Evolutionary conservation across 2,329 filamentous ascomycete genomes (phyloP).

Genomic region (Magnaporthales sp.): DNA sequence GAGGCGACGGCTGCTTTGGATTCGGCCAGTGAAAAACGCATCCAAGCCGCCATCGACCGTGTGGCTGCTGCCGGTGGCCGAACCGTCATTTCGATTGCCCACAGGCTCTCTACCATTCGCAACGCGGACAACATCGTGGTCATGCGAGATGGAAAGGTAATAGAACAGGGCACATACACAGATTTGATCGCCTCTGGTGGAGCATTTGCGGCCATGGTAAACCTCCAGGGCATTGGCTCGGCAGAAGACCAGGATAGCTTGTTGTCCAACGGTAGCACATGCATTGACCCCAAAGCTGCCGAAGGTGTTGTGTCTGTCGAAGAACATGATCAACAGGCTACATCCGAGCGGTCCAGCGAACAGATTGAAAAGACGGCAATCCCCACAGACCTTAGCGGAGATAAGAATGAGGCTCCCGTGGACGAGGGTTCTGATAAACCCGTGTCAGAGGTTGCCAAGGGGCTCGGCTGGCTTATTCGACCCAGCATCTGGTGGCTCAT

Average conservation of each 20-base stretch:
- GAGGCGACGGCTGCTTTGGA: constrained; percentile 55
- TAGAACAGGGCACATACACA: constrained; percentile 50
- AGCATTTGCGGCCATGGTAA: constrained; percentile 39
- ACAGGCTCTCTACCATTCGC: constrained; percentile 43
- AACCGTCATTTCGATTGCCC: constrained; percentile 54
- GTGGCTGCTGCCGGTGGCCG: constrained; percentile 31
- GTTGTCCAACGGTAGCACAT: background rate
- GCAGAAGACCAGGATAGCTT: constrained; percentile 9
- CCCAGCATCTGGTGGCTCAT: constrained; percentile 30
- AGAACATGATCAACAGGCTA: background rate
- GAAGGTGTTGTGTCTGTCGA: background rate
- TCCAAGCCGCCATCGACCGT: constrained; percentile 38
- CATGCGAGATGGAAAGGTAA: constrained; percentile 41
- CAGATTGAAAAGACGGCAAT: background rate
- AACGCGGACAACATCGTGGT: constrained; percentile 54
- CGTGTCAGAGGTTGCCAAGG: constrained; percentile 1
- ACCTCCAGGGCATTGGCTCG: constrained; percentile 12
- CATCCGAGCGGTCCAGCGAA: background rate
- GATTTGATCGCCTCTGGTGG: constrained; percentile 35
- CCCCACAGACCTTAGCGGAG: too few relatives aligned
- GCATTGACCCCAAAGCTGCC: background rate
- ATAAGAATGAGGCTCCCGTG: background rate
- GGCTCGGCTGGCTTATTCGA: constrained; percentile 13
- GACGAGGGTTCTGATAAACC: background rate
- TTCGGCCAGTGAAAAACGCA: constrained; percentile 45